Conservation (phyloP, 345 rosid species). For the Linum trigynum region DNA sequence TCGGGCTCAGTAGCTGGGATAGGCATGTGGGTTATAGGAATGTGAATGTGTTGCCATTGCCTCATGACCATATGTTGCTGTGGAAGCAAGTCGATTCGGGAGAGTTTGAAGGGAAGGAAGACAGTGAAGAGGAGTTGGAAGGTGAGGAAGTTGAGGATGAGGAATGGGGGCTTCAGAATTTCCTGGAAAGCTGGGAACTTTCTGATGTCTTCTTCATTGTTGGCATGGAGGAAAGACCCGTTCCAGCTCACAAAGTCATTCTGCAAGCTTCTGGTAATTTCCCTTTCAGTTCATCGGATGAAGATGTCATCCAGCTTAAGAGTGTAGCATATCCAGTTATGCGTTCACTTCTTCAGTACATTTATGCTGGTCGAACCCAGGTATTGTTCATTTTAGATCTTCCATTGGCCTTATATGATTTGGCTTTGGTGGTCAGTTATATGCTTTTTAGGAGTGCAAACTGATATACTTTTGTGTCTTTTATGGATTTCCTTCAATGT, state of each 20-base stretch:
- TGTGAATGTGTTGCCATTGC: constrained; percentile 78
- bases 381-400: constrained; percentile 23
- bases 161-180: constrained; percentile 75
- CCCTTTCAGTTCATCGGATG: constrained; percentile 33
- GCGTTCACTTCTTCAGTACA: constrained; percentile 69
- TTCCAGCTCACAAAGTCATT: constrained; percentile 85
- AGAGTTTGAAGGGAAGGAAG: constrained; percentile 41
- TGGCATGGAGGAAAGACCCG: constrained; percentile 50
- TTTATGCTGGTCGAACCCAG: constrained; percentile 70
- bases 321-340: constrained; percentile 48
- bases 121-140: constrained; percentile 38
- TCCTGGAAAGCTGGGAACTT: constrained; percentile 77
- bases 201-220: constrained; percentile 63
- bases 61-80: constrained; percentile 55
- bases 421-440: not conserved
- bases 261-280: constrained; percentile 75
- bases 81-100: constrained; percentile 79
- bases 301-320: constrained; percentile 41
- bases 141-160: constrained; percentile 34
- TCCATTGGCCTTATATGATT: not conserved
- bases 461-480: constrained; percentile 2
- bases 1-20: constrained; percentile 95
- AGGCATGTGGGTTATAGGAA: constrained; percentile 94
- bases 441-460: constrained; percentile 2
- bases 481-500: constrained; percentile 12